Percentiles rank a stretch among this genome's conserved stretches.
Conservation (phyloP, 352 stramenopile species). For the Globisporangium yorkense region DNA sequence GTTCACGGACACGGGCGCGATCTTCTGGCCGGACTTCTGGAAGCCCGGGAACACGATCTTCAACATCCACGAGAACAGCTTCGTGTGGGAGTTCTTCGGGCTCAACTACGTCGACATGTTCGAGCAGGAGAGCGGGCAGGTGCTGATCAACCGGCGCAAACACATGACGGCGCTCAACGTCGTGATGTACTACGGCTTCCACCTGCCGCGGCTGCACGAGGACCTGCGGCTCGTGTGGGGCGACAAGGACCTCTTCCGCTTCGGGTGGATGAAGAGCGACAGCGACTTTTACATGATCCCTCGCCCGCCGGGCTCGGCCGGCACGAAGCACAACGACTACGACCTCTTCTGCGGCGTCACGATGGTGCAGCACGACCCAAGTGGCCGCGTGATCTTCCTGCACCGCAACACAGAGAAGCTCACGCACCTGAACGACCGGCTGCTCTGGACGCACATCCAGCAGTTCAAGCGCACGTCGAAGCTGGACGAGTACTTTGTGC, state of each 20-base stretch:
- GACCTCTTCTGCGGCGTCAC: slow-evolving; percentile 76
- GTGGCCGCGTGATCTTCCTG: slow-evolving; percentile 82
- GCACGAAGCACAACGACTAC: slow-evolving; percentile 63
- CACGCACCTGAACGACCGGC: slow-evolving; percentile 25
- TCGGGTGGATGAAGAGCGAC: slow-evolving; percentile 75
- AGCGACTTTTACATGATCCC: slow-evolving; percentile 77
- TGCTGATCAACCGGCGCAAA: slow-evolving; percentile 76
- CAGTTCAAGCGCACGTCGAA: slow-evolving; percentile 40
- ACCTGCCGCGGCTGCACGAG: slow-evolving; percentile 62
- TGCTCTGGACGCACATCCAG: slow-evolving; percentile 56
- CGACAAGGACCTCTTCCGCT: slow-evolving; percentile 83
- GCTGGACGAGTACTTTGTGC: slow-evolving; percentile 41
- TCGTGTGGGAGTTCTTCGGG: slow-evolving; percentile 74
- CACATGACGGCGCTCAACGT: slow-evolving; percentile 75
- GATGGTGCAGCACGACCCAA: slow-evolving; percentile 85
- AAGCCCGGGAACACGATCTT: slow-evolving; percentile 80
- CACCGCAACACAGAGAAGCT: slow-evolving; percentile 86
- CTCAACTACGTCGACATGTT: slow-evolving; percentile 77
- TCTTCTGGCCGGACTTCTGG: slow-evolving; percentile 87
- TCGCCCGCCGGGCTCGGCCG: slow-evolving; percentile 65
- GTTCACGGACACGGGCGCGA: slow-evolving; percentile 64
- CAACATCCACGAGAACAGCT: slow-evolving; percentile 60
- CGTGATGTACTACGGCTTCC: slow-evolving; percentile 83
- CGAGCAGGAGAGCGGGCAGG: slow-evolving; percentile 83
- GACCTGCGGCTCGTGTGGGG: slow-evolving; percentile 79